Base-by-base conservation (phyloP, 2,329 filamentous ascomycete genomes). In the Neofusicoccum sp. region DNA sequence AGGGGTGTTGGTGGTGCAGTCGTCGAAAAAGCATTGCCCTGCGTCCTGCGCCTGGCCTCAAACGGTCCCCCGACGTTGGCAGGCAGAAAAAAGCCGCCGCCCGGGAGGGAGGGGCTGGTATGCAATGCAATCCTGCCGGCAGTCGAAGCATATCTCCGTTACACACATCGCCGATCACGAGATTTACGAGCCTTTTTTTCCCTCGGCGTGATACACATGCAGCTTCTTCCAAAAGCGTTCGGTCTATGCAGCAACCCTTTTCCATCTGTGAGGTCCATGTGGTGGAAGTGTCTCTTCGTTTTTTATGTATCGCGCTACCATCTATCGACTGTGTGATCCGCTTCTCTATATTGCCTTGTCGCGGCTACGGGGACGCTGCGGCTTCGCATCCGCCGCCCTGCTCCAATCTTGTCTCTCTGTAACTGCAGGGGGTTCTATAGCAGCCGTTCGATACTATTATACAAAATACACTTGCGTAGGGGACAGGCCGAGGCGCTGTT, bases 81-180 rank as follows among this genome's bases (percentile, higher is more conserved):
- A 37, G 36, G 36, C 36, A 37, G 36, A 37, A 6, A 37, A 12
- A 37, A 22, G 22, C 22, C 22, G 22, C 22, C 22, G 22, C 22
- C 22, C 11, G 36, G 36, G 7, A 37, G 36, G 11, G 7, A 37
- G 7, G 11, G 11, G 6, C 36, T 7, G 11, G 36, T 37, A 54
- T 54, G 50, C 50, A 54, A 54, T 54, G 54, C 54, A 58, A 58
- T 58, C 54, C 54, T 58, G 41, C 54, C 54, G 54, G 54, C 54
- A 58, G 54, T 58, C 54, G 39, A 33, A 56, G 52, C 44, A 16
- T 44, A 58, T 45, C 41, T 58, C 6, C 22, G 54, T 45, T 33
- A 28, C 41, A 44, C 41, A 58, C 33, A 58, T 45, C 54, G 39
- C 54, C 54, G 41, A 58, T 58, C 54, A 58, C 54, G 54, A 58